Base-by-base conservation (phyloP, 2,329 filamentous ascomycete genomes). In the Coleophoma crateriformis region DNA sequence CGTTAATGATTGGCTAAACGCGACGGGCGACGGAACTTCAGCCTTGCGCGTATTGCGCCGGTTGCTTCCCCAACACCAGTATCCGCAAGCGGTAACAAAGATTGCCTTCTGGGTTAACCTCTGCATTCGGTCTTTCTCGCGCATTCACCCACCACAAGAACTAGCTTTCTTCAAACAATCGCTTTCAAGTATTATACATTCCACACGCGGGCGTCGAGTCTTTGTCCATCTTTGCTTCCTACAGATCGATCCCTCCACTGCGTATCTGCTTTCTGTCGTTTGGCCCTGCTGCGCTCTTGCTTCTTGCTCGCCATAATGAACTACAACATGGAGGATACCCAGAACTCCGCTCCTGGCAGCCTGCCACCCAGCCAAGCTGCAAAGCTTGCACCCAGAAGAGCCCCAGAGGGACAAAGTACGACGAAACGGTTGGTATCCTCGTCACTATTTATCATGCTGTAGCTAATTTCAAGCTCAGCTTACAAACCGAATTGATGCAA, bases 401-500 rank as follows among this genome's bases (percentile, higher is more conserved):
- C 76, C 32, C 74, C 77, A 45, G 86, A 90, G 66, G 78, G 81
- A 35, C 84, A 87, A 64, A 88, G 84, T 68, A 87, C 90, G 48
- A 86, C 84, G 53, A 91, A 91, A 73, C 81, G 87, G 87, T 90
- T 71, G 47, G 70, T 64, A 10, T 45, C 44, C 33, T 37, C 34
- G 43, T 13, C 6, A 32, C 15, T 11, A 33, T 43, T 19, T 4
- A 13, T 37, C 46, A 20, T 35, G 14, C 22, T 33, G 19, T 47
- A 50, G 41, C 53, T 58, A 39, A 59, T 37, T 39, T 47, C 2
- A 14, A 34, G 15, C 2, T 17, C 64, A 97, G 94, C 63, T 79
- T 99, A 50, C 94, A 99, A 72, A 95, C 91, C 45, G 94, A 99
- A 72, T 80, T 99, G 59, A 97, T 99, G 92, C 87, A 94, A 69